These are phyloP conservation scores for Trametes elegans DNA, from an alignment of 768 basidiomycete genomes.

Conservation along the genomic window DNA sequence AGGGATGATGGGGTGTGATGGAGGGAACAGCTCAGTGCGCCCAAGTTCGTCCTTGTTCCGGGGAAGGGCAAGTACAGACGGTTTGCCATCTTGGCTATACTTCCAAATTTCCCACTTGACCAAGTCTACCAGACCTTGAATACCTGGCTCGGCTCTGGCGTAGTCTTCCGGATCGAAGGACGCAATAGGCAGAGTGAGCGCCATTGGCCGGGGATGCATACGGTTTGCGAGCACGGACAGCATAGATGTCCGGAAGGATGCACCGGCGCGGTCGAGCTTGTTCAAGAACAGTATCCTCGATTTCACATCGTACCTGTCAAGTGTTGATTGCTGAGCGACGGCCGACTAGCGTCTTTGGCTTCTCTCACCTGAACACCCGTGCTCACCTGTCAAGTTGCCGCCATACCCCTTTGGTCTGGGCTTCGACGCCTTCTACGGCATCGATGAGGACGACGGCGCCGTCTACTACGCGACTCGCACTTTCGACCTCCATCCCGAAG, in stretches of 20 bases:
- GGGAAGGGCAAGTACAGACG: conserved; percentile 47
- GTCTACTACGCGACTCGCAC: conserved; percentile 86
- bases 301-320: conserved; percentile 68
- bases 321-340: neutral
- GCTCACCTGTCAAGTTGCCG: conserved; percentile 77
- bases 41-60: conserved; percentile 43
- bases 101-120: conserved; percentile 83
- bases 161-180: conserved; percentile 72
- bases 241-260: conserved; percentile 71
- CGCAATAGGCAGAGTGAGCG: conserved; percentile 71
- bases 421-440: conserved; percentile 89
- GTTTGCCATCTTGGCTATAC: conserved; percentile 55
- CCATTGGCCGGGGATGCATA: conserved; percentile 72
- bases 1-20: conserved; percentile 63
- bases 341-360: neutral
- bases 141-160: conserved; percentile 71
- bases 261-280: conserved; percentile 85
- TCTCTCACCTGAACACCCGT: conserved; percentile 35
- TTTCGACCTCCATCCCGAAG: conserved; percentile 97
- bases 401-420: conserved; percentile 91
- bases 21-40: conserved; percentile 43
- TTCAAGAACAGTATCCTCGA: conserved; percentile 82
- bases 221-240: conserved; percentile 71
- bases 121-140: conserved; percentile 82
- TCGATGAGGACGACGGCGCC: conserved; percentile 88